Conservation (phyloP, 768 basidiomycete species). For the Auriscalpium orientale region DNA sequence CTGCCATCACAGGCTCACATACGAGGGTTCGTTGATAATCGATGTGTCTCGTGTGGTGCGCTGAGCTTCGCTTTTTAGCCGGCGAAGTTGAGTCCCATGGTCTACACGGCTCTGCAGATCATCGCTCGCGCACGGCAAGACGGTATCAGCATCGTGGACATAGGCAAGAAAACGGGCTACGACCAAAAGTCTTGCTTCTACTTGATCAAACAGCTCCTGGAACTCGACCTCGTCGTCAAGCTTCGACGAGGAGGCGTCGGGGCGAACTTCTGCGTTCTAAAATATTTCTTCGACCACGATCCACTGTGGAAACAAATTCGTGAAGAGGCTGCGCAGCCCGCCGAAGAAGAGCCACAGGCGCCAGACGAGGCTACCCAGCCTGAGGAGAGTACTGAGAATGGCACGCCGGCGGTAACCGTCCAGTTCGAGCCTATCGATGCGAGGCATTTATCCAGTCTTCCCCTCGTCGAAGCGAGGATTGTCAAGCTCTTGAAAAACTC, state of each 20-base stretch:
- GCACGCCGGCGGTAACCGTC: constrained; percentile 20
- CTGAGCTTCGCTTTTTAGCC: constrained; percentile 36
- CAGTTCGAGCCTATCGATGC: constrained; percentile 70
- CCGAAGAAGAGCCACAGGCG: constrained; percentile 28
- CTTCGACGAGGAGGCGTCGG: constrained; percentile 72
- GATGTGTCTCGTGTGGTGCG: neutral
- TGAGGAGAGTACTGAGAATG: constrained; percentile 25
- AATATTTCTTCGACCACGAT: constrained; percentile 73
- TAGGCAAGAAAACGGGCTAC: constrained; percentile 72
- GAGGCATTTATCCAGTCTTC: constrained; percentile 68
- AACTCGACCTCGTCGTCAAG: constrained; percentile 69
- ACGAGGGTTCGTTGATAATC: constrained; percentile 48
- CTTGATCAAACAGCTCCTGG: constrained; percentile 67
- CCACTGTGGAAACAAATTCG: constrained; percentile 71
- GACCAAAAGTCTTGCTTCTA: constrained; percentile 90
- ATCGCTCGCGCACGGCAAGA: constrained; percentile 74
- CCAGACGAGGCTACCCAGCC: constrained; percentile 24
- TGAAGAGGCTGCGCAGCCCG: constrained; percentile 48
- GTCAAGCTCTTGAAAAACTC: constrained; percentile 65
- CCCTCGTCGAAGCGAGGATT: constrained; percentile 63
- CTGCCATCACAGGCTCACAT: constrained; percentile 80
- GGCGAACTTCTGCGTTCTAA: constrained; percentile 73
- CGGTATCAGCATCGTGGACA: constrained; percentile 70
- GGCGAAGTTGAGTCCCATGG: constrained; percentile 75
- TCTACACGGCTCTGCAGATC: constrained; percentile 76